Percentiles rank a stretch among this genome's conserved stretches.
Conservation (phyloP, 2,329 filamentous ascomycete genomes). For the Exophiala sp. region DNA sequence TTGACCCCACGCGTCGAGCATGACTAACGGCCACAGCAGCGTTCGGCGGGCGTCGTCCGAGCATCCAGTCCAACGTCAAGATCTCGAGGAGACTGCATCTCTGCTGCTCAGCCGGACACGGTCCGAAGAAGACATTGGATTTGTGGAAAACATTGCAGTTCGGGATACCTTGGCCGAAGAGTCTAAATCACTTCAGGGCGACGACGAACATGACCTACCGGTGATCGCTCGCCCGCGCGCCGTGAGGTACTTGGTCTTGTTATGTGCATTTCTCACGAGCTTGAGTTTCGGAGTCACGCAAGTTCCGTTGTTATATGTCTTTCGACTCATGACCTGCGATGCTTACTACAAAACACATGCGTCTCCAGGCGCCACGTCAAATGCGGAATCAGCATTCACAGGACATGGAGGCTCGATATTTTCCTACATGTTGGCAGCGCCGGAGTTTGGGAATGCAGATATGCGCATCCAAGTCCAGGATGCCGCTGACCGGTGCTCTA, state of each 20-base stretch:
- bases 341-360: constrained; percentile 58
- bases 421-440: constrained; percentile 3
- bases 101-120: constrained; percentile 21
- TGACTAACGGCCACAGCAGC: not conserved
- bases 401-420: constrained; percentile 1
- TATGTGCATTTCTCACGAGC: constrained; percentile 57
- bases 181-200: constrained; percentile 4
- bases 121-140: constrained; percentile 20
- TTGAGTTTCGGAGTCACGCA: constrained; percentile 48
- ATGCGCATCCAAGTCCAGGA: constrained; percentile 19
- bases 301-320: constrained; percentile 56
- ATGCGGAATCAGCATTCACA: not conserved
- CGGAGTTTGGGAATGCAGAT: constrained; percentile 39
- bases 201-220: not conserved
- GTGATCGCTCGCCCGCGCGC: constrained; percentile 13
- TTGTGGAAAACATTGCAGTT: constrained; percentile 21
- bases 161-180: constrained; percentile 15
- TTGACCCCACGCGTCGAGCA: not conserved
- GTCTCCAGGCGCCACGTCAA: not conserved
- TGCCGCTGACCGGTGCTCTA: constrained; percentile 49
- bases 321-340: constrained; percentile 66
- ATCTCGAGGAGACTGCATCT: constrained; percentile 14
- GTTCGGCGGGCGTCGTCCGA: constrained; percentile 2
- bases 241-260: constrained; percentile 33
- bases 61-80: constrained; percentile 2